Conservation (phyloP, 2,329 filamentous ascomycete species). For the Rhynchosporium graminicola region DNA sequence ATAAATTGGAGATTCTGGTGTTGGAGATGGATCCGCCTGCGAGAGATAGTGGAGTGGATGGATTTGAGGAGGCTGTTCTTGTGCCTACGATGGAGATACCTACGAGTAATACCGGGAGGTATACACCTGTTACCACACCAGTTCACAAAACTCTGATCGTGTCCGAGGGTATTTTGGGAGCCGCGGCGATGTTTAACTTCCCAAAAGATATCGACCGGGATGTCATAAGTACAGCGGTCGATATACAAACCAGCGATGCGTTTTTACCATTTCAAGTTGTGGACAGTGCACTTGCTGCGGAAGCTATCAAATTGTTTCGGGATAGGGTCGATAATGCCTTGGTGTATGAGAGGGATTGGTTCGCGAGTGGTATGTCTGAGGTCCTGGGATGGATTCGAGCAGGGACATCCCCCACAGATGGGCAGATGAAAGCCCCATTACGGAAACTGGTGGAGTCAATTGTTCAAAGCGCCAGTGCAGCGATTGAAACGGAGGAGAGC, state of each 20-base stretch:
- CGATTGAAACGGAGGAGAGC: constrained; percentile 53
- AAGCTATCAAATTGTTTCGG: constrained; percentile 68
- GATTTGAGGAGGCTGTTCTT: constrained; percentile 67
- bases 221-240: constrained; percentile 57
- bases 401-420: constrained; percentile 44
- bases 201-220: constrained; percentile 41
- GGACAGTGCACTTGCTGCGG: constrained; percentile 61
- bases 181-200: constrained; percentile 53
- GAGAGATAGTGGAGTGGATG: constrained; percentile 49
- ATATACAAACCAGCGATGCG: constrained; percentile 49
- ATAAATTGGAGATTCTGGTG: constrained; percentile 65
- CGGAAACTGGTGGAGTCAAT: constrained; percentile 67
- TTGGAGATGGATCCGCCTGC: constrained; percentile 53
- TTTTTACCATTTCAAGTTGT: constrained; percentile 55
- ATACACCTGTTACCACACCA: constrained; percentile 72
- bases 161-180: constrained; percentile 69
- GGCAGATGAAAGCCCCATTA: constrained; percentile 64
- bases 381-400: constrained; percentile 66
- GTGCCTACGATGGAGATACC: constrained; percentile 74
- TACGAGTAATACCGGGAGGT: constrained; percentile 61
- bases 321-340: constrained; percentile 68
- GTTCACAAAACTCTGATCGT: constrained; percentile 82
- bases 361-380: constrained; percentile 65
- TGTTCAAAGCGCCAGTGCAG: constrained; percentile 54
- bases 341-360: constrained; percentile 74